phyloP scores from a whole-genome alignment of 2,329 filamentous ascomycete genomes.

The Botryosphaeria dothidea region DNA sequence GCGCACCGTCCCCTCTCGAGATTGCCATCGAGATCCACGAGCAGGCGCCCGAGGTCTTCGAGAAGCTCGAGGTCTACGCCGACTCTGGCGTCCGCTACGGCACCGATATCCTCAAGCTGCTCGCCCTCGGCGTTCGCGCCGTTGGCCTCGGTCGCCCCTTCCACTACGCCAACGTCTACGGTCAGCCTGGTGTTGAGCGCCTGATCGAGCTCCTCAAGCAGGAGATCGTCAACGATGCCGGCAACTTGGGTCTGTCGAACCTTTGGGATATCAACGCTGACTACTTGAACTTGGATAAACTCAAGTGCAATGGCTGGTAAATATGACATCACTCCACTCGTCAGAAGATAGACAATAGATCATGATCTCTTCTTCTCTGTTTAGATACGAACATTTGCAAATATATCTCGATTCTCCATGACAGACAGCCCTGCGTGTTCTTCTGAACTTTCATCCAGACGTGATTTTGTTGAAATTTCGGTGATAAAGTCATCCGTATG shows the following conservation, averaged over 20 bases:
- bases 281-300: not conserved
- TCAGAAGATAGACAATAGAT: not conserved
- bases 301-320: constrained; percentile 9
- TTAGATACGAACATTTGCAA: not conserved
- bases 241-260: constrained; percentile 25
- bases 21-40: constrained; percentile 75
- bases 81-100: constrained; percentile 45
- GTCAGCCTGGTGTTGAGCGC: constrained; percentile 62
- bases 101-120: constrained; percentile 39
- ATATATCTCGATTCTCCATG: too few species aligned
- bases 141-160: constrained; percentile 51
- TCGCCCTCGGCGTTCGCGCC: constrained; percentile 42
- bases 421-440: too few species aligned
- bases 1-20: constrained; percentile 67
- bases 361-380: not conserved
- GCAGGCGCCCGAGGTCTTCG: constrained; percentile 41
- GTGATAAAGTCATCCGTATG: too few species aligned
- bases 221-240: constrained; percentile 45
- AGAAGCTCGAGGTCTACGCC: constrained; percentile 41
- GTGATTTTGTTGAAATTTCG: too few species aligned
- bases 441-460: too few species aligned
- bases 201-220: constrained; percentile 53
- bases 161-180: constrained; percentile 58
- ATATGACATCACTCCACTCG: not conserved
- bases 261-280: constrained; percentile 4